These are phyloP conservation scores for Xylaria curta DNA, from an alignment of 495 filamentous ascomycete genomes.

Conservation along the genomic window DNA sequence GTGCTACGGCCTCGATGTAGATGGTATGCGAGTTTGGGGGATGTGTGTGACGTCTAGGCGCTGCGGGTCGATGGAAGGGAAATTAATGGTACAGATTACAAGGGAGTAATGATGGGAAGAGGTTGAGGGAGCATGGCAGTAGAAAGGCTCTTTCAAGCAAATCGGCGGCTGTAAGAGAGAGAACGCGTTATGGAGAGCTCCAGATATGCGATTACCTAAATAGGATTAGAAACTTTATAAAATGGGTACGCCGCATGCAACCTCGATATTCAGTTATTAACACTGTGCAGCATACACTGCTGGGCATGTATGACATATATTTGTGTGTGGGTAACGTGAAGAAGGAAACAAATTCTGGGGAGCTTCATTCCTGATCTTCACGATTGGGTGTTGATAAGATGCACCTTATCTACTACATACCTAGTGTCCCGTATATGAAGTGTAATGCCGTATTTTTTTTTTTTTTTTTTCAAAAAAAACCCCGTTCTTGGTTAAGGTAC, in stretches of 20 bases:
- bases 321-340: no score
- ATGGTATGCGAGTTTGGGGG: neutral
- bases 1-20: neutral
- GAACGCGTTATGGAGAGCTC: constrained; percentile 13
- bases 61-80: neutral
- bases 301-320: no score
- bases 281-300: no score
- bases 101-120: constrained; percentile 15
- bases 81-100: constrained; percentile 11
- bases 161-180: constrained; percentile 7
- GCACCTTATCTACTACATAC: no score
- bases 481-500: no score
- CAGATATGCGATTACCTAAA: neutral
- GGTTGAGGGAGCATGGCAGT: neutral
- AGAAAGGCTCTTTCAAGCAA: neutral
- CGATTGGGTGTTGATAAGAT: no score
- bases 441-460: no score
- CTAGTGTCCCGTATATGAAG: no score
- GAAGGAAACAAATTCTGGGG: no score
- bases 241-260: neutral
- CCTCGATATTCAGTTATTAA: neutral
- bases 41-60: neutral
- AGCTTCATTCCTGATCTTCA: no score
- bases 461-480: no score
- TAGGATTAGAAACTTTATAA: neutral